Evolutionary conservation across 345 rosid species (phyloP).

Genomic region (Capsella bursapastoris): DNA sequence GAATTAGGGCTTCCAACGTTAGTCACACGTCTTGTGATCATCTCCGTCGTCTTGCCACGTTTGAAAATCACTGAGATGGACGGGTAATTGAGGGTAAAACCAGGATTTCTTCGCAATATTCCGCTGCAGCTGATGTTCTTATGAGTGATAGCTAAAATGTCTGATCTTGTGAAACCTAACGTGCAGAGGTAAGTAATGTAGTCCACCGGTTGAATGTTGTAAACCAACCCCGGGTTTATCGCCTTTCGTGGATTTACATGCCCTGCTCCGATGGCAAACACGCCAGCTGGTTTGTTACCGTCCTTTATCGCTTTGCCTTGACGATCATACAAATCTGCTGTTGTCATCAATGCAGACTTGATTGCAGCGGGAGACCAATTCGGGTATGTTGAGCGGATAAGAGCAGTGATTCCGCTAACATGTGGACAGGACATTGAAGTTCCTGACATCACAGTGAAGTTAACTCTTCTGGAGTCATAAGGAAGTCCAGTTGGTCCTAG

Average conservation of each 20-base stretch:
- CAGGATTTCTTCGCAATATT: slow-evolving; percentile 46
- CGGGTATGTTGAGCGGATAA: slow-evolving; percentile 73
- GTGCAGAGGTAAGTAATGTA: slow-evolving; percentile 83
- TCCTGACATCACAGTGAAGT: slow-evolving; percentile 93
- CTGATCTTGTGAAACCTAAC: slow-evolving; percentile 64
- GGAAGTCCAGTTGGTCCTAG: slow-evolving; percentile 82
- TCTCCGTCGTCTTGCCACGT: slow-evolving; percentile 55
- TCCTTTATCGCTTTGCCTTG: slow-evolving; percentile 73
- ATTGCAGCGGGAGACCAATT: slow-evolving; percentile 87
- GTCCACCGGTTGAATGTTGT: slow-evolving; percentile 71
- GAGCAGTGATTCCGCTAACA: slow-evolving; percentile 79
- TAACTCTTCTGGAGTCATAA: slow-evolving; percentile 81
- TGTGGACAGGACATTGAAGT: slow-evolving; percentile 99
- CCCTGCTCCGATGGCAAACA: slow-evolving; percentile 85
- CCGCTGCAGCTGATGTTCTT: slow-evolving; percentile 67
- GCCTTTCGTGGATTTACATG: slow-evolving; percentile 84
- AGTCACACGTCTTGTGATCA: slow-evolving; percentile 65
- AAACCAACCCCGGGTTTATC: slow-evolving; percentile 77
- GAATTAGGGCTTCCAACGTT: slow-evolving; percentile 80
- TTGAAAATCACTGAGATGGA: slow-evolving; percentile 73
- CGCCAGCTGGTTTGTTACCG: slow-evolving; percentile 60
- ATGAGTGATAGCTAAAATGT: slow-evolving; percentile 73
- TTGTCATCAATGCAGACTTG: slow-evolving; percentile 92
- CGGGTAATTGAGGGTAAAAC: slow-evolving; percentile 90
- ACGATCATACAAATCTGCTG: slow-evolving; percentile 70